Conservation (phyloP, 805 yeast genomes). For the Lipomyces starkeyi region DNA sequence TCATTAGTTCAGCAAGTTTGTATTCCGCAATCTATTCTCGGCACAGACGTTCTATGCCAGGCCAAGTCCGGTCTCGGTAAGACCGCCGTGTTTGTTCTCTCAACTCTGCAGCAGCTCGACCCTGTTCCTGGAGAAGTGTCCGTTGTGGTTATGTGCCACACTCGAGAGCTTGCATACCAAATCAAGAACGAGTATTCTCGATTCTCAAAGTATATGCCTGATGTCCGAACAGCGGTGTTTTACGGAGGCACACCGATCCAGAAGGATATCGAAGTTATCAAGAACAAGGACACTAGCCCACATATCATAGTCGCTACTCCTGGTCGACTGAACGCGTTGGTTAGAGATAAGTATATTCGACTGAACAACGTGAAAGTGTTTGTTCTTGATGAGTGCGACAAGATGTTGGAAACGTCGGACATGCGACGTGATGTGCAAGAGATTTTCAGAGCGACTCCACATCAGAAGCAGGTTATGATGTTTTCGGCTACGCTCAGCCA, state of each 20-base stretch:
- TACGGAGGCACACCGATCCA: slow-evolving; percentile 92
- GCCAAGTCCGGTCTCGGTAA: slow-evolving; percentile 99
- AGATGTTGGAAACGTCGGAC: slow-evolving; percentile 76
- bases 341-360: slow-evolving; percentile 86
- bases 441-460: slow-evolving; percentile 95
- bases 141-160: slow-evolving; percentile 94
- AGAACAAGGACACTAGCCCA: slow-evolving; percentile 92
- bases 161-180: slow-evolving; percentile 98
- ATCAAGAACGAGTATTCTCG: slow-evolving; percentile 96
- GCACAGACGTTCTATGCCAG: slow-evolving; percentile 97
- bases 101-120: slow-evolving; percentile 95
- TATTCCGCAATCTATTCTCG: slow-evolving; percentile 96
- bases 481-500: slow-evolving; percentile 94
- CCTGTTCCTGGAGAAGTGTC: slow-evolving; percentile 97
- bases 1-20: slow-evolving; percentile 90
- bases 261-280: slow-evolving; percentile 84
- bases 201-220: slow-evolving; percentile 98
- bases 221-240: slow-evolving; percentile 93
- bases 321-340: slow-evolving; percentile 94
- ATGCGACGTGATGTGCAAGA: slow-evolving; percentile 99
- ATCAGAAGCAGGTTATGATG: slow-evolving; percentile 99
- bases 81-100: slow-evolving; percentile 95
- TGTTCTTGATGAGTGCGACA: slow-evolving; percentile 98
- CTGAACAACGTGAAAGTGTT: slow-evolving; percentile 89
- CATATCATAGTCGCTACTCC: slow-evolving; percentile 98